Conservation (phyloP, 345 rosid species). For the Fremontodendron californicum region DNA sequence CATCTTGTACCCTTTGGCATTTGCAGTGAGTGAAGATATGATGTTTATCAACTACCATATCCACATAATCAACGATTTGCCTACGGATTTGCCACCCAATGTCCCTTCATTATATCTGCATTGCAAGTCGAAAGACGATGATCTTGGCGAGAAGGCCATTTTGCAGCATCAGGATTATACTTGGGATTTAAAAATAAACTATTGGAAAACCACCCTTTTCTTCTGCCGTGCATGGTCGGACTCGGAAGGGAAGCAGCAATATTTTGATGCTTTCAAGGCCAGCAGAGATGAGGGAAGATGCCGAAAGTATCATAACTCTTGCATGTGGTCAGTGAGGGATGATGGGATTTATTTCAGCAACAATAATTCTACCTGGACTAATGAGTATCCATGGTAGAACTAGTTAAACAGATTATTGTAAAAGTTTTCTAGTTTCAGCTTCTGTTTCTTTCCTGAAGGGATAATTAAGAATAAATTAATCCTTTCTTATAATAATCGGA, state of each 20-base stretch:
- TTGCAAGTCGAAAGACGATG: conserved; percentile 12
- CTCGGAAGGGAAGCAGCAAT: background rate
- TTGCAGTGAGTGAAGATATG: background rate
- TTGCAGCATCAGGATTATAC: background rate
- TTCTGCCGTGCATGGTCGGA: background rate
- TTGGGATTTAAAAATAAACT: background rate
- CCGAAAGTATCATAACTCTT: background rate
- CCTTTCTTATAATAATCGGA: background rate
- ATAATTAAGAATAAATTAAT: background rate
- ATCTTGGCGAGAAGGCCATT: background rate
- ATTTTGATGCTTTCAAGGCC: background rate
- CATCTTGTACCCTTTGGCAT: background rate
- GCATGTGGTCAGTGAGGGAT: background rate
- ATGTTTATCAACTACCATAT: background rate
- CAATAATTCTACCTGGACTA: background rate
- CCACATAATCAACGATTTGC: conserved; percentile 4
- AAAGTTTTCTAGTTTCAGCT: background rate
- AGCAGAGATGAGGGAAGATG: conserved; percentile 4
- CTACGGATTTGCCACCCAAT: background rate
- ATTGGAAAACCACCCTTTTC: conserved; percentile 8
- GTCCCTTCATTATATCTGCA: background rate
- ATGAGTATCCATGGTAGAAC: background rate
- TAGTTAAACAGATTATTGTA: background rate
- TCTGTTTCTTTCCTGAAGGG: background rate
- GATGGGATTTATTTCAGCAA: conserved; percentile 10